Base-by-base conservation (phyloP, 2,329 filamentous ascomycete species). In the Trichoderma oligosporum region DNA sequence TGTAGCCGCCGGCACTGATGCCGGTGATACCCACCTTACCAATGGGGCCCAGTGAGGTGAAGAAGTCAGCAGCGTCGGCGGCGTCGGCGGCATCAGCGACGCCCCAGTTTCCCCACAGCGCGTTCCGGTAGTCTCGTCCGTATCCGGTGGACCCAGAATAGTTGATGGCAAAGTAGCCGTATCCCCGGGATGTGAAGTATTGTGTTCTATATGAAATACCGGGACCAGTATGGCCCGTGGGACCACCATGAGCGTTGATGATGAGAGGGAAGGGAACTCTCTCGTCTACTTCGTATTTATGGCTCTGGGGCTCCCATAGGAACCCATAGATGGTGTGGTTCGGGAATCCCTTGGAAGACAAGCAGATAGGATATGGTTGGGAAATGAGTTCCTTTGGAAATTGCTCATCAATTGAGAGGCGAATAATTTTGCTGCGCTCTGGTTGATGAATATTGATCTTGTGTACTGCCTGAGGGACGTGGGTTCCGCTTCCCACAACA, bases 101-200 rank as follows among this genome's bases (percentile, higher is more conserved):
- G 5, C 81, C 81, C 78, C 78, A 82, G 22, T 74, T 69, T 0
- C 74, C 73, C 53, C 78, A 77, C 0, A 83, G 69, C 4, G 72
- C 68, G 24, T 79, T 72, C 0, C 80, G 74, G 60, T 82, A 83
- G 6, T 70, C 68, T 3, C 75, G 71, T 1, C 80, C 79, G 63
- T 81, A 78, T 2, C 76, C 79, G 0, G 73, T 77, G 1, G 78
- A 81, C 3, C 80, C 81, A 2, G 73, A 74, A 62, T 82, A 80
- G 65, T 83, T 82, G 31, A 82, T 68, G 2, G 71, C 69, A 11
- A 78, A 72, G 47, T 75, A 76, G 1, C 79, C 79, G 55, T 78
- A 83, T 4, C 81, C 81, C 11, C 81, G 71, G 4, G 79, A 77
- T 0, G 79, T 82, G 62, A 76, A 81, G 63, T 79, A 82, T 62